Percentiles rank a stretch among this genome's conserved stretches.
Evolutionary conservation across 2,329 filamentous ascomycete species (phyloP).

Genomic region (Zalaria obscura): DNA sequence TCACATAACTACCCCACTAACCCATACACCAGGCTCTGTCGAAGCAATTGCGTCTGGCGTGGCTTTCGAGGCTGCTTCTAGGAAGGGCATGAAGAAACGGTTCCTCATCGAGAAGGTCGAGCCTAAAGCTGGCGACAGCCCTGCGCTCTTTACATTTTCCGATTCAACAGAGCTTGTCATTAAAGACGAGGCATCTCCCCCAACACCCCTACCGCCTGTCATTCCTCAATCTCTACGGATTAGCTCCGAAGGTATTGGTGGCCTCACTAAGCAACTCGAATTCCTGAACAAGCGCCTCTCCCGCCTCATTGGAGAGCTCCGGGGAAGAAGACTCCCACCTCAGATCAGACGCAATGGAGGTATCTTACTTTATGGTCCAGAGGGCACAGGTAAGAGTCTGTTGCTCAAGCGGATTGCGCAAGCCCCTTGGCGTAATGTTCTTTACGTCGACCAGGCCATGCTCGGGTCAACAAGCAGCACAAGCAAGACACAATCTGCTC

Average conservation of each 20-base stretch:
- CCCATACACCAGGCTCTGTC: slow-evolving; percentile 34
- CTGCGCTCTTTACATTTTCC: slow-evolving; percentile 6
- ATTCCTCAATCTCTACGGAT: slow-evolving; percentile 13
- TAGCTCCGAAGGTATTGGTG: slow-evolving; percentile 43
- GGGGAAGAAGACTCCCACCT: slow-evolving; percentile 4
- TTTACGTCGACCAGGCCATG: slow-evolving; percentile 39
- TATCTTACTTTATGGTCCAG: slow-evolving; percentile 65
- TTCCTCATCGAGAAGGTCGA: slow-evolving; percentile 48
- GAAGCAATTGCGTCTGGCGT: slow-evolving; percentile 59
- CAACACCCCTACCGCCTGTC: slow-evolving; percentile 1
- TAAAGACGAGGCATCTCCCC: slow-evolving; percentile 6
- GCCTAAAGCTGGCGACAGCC: slow-evolving; percentile 9
- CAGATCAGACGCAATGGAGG: slow-evolving; percentile 32
- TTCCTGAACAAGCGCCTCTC: slow-evolving; percentile 53
- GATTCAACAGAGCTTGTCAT: slow-evolving; percentile 15
- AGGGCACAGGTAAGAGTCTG: slow-evolving; percentile 72
- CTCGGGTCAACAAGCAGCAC: slow-evolving; percentile 24
- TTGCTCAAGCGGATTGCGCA: slow-evolving; percentile 52
- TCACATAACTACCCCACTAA: background rate
- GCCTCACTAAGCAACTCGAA: slow-evolving; percentile 48
- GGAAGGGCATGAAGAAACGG: slow-evolving; percentile 41
- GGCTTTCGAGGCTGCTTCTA: slow-evolving; percentile 49
- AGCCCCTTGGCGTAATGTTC: slow-evolving; percentile 56
- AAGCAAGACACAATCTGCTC: slow-evolving; percentile 30
- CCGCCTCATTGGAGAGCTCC: slow-evolving; percentile 14